Evolutionary conservation across 2,329 filamentous ascomycete species (phyloP).

Genomic region (Moelleriella libera): DNA sequence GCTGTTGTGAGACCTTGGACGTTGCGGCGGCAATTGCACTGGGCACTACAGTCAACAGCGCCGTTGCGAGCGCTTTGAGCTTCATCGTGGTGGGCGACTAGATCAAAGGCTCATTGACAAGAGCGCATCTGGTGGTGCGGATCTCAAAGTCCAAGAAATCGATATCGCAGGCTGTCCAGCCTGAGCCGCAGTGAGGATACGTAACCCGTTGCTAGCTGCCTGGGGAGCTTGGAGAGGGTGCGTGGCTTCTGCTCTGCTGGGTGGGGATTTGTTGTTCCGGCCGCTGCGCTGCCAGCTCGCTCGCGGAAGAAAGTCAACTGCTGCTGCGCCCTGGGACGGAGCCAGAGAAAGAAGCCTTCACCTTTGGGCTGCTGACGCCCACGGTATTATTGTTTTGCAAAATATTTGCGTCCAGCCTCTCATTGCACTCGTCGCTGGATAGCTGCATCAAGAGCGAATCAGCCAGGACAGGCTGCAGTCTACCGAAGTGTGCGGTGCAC

Average conservation of each 20-base stretch:
- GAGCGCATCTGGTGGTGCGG: conserved; percentile 5
- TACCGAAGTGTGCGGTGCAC: too few species aligned
- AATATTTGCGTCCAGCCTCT: too few species aligned
- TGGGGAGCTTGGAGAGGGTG: background rate
- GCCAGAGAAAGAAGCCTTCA: too few species aligned
- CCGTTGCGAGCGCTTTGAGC: conserved; percentile 35
- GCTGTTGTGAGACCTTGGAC: conserved; percentile 44
- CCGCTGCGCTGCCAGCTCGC: background rate
- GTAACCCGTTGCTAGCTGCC: background rate
- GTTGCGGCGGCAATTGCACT: conserved; percentile 31
- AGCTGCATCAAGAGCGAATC: too few species aligned
- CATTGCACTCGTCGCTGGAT: too few species aligned
- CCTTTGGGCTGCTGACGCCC: too few species aligned
- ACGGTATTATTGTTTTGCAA: too few species aligned
- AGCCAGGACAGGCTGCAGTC: too few species aligned
- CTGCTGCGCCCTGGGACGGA: too few species aligned
- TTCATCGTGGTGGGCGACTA: conserved; percentile 21
- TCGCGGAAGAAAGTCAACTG: too few species aligned
- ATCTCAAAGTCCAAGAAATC: conserved; percentile 4
- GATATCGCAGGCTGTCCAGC: conserved; percentile 1
- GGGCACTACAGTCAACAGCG: conserved; percentile 43
- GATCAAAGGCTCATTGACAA: conserved; percentile 18
- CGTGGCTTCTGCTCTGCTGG: background rate
- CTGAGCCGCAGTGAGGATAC: conserved; percentile 3
- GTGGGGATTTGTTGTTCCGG: conserved; percentile 6